A percentile compares a stretch with the other conserved stretches of the same genome.
Conservation (phyloP, 768 basidiomycete species). For the Mycena amicta region DNA sequence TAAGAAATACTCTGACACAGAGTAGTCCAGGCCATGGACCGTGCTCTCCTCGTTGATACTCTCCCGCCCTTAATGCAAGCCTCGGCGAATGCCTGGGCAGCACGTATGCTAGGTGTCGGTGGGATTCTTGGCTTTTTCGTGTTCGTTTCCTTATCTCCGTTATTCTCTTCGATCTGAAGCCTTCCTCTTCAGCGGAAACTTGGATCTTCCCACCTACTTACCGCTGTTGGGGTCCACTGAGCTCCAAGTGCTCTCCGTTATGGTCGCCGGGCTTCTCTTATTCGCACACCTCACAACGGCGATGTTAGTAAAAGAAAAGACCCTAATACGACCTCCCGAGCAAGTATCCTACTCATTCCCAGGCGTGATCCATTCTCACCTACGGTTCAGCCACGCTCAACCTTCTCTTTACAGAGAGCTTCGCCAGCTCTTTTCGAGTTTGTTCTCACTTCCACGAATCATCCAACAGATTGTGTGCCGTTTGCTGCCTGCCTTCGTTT, state of each 20-base stretch:
- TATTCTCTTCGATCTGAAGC: neutral
- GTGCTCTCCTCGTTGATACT: constrained; percentile 87
- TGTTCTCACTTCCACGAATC: constrained; percentile 65
- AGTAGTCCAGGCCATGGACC: constrained; percentile 77
- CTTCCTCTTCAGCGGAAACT: constrained; percentile 60
- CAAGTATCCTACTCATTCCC: constrained; percentile 5
- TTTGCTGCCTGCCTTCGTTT: neutral
- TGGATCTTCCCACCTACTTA: constrained; percentile 69
- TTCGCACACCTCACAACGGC: constrained; percentile 66
- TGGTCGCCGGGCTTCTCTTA: constrained; percentile 72
- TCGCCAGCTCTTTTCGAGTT: constrained; percentile 70
- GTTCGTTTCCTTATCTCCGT: constrained; percentile 44
- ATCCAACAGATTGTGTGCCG: constrained; percentile 80
- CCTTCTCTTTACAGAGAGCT: constrained; percentile 48
- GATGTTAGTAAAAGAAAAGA: constrained; percentile 67
- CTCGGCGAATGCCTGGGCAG: constrained; percentile 92
- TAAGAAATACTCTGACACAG: constrained; percentile 36
- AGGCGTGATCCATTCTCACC: neutral
- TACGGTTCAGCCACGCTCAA: constrained; percentile 27
- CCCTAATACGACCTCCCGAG: constrained; percentile 47
- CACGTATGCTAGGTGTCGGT: constrained; percentile 87
- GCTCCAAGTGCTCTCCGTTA: constrained; percentile 76
- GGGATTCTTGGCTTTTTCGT: constrained; percentile 86
- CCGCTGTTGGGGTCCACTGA: constrained; percentile 81
- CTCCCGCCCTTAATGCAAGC: constrained; percentile 77